phyloP scores from a whole-genome alignment of 192 early-diverging fungal genomes.

The Mortierella hygrophila region DNA sequence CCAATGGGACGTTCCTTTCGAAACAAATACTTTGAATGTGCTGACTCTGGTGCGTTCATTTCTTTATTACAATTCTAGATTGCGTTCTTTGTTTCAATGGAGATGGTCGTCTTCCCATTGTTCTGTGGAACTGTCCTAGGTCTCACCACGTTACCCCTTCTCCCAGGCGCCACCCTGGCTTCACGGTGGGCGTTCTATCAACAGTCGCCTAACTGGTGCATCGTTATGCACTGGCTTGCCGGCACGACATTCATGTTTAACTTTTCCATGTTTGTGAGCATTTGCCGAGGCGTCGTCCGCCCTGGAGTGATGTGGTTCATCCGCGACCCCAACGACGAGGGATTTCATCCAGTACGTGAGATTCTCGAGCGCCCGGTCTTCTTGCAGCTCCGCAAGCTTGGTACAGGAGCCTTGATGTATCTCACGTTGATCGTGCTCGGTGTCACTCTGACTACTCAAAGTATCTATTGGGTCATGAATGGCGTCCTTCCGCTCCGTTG shows the following conservation, averaged over 20 bases:
- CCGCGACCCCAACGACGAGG: constrained; percentile 95
- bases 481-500: constrained; percentile 72
- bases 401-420: constrained; percentile 88
- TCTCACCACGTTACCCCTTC: constrained; percentile 83
- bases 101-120: constrained; percentile 89
- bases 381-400: constrained; percentile 87
- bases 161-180: constrained; percentile 69
- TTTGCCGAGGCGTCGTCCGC: constrained; percentile 86
- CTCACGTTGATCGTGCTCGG: constrained; percentile 78
- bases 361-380: constrained; percentile 85
- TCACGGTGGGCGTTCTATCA: constrained; percentile 72
- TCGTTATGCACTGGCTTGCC: constrained; percentile 90
- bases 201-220: constrained; percentile 72
- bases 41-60: neutral
- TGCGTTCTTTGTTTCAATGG: constrained; percentile 87
- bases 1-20: neutral
- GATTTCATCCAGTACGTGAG: constrained; percentile 94
- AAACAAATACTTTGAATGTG: neutral
- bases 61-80: constrained; percentile 62
- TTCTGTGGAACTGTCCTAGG: constrained; percentile 91
- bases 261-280: constrained; percentile 89
- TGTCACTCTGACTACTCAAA: constrained; percentile 71
- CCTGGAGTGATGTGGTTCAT: constrained; percentile 99
- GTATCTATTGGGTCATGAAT: constrained; percentile 36
- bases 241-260: constrained; percentile 96